Evolutionary conservation across 1,284 basidiomycete species (phyloP).

Genomic region (Leucocoprinus gongylophorus): DNA sequence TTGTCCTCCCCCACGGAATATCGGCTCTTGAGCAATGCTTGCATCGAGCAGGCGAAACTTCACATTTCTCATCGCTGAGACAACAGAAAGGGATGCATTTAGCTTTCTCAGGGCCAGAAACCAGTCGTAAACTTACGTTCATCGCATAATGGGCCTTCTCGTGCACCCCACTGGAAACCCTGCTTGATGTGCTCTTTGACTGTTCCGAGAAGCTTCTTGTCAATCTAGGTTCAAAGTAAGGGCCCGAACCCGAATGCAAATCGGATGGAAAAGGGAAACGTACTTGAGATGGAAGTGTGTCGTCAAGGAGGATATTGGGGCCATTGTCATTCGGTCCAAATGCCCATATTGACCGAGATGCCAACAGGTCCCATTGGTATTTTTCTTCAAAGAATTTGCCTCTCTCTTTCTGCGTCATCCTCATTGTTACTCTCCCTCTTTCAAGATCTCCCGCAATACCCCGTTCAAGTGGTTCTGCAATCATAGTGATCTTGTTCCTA

Average conservation of each 20-base stretch:
- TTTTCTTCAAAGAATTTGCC: conserved; percentile 93
- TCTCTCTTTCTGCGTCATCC: conserved; percentile 88
- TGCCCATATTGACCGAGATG: conserved; percentile 98
- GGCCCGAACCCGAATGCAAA: background rate
- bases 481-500: conserved; percentile 97
- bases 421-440: conserved; percentile 84
- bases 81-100: background rate
- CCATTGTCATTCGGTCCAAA: conserved; percentile 97
- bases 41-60: conserved; percentile 96
- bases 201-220: conserved; percentile 86
- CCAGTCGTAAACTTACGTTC: conserved; percentile 73
- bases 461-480: conserved; percentile 90
- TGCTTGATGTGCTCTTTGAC: conserved; percentile 97
- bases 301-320: conserved; percentile 91
- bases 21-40: conserved; percentile 87
- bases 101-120: background rate
- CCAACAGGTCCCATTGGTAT: conserved; percentile 97
- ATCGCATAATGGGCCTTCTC: conserved; percentile 96
- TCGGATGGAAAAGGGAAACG: conserved; percentile 3
- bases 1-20: conserved; percentile 96
- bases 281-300: conserved; percentile 92
- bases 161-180: conserved; percentile 98
- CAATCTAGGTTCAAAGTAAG: conserved; percentile 46
- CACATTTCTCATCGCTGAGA: conserved; percentile 90
- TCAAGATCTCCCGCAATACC: conserved; percentile 95